Base-by-base conservation (phyloP, 495 filamentous ascomycete species). In the Penicillium turbatum region DNA sequence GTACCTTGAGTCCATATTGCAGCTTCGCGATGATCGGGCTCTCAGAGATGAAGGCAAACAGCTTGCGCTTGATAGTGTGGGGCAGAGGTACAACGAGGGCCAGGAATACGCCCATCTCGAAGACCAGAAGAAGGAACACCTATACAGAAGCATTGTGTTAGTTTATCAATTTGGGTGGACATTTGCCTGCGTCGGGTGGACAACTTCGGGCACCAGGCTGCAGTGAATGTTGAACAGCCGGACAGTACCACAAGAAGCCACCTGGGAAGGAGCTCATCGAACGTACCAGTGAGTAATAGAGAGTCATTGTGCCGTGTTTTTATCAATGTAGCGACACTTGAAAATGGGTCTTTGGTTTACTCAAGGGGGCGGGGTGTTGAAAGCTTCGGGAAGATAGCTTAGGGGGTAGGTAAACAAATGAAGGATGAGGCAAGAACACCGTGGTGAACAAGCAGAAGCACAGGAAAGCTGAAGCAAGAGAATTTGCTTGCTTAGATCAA, bases 201-300 rank as follows among this genome's bases (percentile, higher is more conserved):
- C 50, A 39, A 38, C 26, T 57, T 42, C 19, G 32, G 55, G 39
- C 44, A 38, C 24, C 54, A 66, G 63, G 61, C 63, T 66, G 36
- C 65, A 57, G 45, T 53, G 32, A 49, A 30, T 24, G 41, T n/a
- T 40, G 19, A 24, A 12, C n/a, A 49, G 26, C 27, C 21, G 19
- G 39, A 32, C 37, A 39, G 26, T 35, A 44, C 39, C 5, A 47
- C 7, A 13, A 42, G 29, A 35, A n/a, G 36, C 40, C 31, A 19
- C 9, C 19, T 31, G 10, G 52, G 11, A 29, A 48, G 13, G 16
- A 21, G 6, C n/a, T 21, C 8, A 9, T 38, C 12, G 47, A 41
- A 83, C 90, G 67, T 88, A 97, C 93, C 51, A 98, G 82, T 63
- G 83, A 91, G 81, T 96, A 98, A 80, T 98, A 98, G 70, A 98